Conservation (phyloP, 2,329 filamentous ascomycete genomes). For the Aureobasidium pullulans region DNA sequence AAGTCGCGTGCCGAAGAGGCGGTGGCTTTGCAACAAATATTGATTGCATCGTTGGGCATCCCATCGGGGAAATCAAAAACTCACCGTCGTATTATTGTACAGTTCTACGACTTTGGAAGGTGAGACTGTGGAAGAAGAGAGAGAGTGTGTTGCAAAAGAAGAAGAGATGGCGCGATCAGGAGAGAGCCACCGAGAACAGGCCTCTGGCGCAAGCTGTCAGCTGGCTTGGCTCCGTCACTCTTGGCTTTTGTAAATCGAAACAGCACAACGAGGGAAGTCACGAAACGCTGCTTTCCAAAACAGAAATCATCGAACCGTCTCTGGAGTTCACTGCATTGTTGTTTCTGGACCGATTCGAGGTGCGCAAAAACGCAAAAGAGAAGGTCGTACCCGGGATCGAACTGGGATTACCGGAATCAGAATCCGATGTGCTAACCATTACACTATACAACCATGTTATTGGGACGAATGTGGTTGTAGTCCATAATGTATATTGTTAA, state of each 20-base stretch:
- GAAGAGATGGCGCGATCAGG: not conserved
- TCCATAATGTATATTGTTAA: not conserved
- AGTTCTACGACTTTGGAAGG: not conserved
- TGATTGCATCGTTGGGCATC: not conserved
- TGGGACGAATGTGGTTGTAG: not conserved
- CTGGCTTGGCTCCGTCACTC: not conserved
- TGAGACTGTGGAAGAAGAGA: not conserved
- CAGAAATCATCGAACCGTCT: too few relatives aligned
- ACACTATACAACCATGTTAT: conserved; percentile 14
- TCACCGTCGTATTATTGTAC: not conserved
- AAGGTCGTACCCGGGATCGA: conserved; percentile 15
- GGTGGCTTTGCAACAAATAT: conserved; percentile 22
- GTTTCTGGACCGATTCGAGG: not conserved
- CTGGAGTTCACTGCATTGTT: not conserved
- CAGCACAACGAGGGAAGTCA: not conserved
- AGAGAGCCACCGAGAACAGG: too few relatives aligned
- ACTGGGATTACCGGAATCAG: conserved; percentile 15
- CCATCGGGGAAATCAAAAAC: not conserved
- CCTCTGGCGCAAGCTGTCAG: not conserved
- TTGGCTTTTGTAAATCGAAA: not conserved
- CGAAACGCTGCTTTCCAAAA: not conserved
- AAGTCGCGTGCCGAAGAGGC: conserved; percentile 21
- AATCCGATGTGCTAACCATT: conserved; percentile 16
- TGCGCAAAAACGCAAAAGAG: not conserved
- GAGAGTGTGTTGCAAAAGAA: not conserved